A percentile compares a stretch with the other conserved stretches of the same genome.
phyloP scores from a whole-genome alignment of 2,329 filamentous ascomycete species.

The Venturia asperata region DNA sequence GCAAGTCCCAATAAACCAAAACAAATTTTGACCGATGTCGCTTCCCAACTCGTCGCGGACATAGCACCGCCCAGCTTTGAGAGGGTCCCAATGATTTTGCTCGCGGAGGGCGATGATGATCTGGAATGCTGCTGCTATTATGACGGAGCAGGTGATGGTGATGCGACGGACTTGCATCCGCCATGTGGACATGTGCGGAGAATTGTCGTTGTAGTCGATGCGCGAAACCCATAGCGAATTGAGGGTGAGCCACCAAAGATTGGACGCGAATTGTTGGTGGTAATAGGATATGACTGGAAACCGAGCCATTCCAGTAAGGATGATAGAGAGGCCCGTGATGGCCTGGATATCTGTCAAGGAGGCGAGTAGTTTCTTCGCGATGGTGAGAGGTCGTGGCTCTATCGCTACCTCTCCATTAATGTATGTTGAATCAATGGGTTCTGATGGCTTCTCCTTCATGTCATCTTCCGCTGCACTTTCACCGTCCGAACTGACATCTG shows the following conservation, averaged over 20 bases:
- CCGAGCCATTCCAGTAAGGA: constrained; percentile 3
- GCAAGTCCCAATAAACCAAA: constrained; percentile 14
- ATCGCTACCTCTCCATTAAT: background rate
- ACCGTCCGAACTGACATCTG: background rate
- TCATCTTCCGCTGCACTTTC: background rate
- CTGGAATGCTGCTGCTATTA: constrained; percentile 7
- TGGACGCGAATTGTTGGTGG: constrained; percentile 15
- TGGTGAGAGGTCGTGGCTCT: constrained; percentile 1
- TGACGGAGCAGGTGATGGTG: constrained; percentile 6
- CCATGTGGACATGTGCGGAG: background rate
- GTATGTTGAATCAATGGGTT: background rate
- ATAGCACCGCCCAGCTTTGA: constrained; percentile 14
- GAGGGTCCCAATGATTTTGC: constrained; percentile 11
- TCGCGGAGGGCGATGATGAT: constrained; percentile 13
- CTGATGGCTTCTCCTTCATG: background rate
- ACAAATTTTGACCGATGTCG: constrained; percentile 12
- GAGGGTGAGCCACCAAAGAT: constrained; percentile 18
- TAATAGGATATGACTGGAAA: constrained; percentile 8
- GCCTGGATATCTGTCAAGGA: constrained; percentile 15
- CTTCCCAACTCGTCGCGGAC: constrained; percentile 1
- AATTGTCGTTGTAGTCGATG: constrained; percentile 15
- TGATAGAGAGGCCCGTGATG: constrained; percentile 4
- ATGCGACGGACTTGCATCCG: constrained; percentile 12
- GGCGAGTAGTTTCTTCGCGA: background rate
- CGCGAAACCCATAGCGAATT: constrained; percentile 17